Percentiles rank a stretch among this genome's conserved stretches.
These are phyloP conservation scores for Clonostachys sp. DNA, from an alignment of 2,329 filamentous ascomycete genomes.

Conservation along the genomic window DNA sequence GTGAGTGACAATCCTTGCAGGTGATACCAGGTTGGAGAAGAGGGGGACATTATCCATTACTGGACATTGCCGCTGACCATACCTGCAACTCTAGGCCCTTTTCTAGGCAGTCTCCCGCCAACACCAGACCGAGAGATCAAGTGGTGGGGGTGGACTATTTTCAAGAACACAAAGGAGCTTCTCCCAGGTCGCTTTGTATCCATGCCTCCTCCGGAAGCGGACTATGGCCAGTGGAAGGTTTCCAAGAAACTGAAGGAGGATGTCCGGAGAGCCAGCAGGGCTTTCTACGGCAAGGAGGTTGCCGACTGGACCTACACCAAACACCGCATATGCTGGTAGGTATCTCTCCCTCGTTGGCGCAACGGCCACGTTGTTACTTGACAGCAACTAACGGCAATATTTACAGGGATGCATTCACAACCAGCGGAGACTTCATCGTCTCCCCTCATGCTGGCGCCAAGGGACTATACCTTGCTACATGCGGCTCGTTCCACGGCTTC, in stretches of 20 bases:
- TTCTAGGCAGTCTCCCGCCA: slow-evolving; percentile 53
- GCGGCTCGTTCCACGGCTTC: slow-evolving; percentile 63
- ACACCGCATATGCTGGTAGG: slow-evolving; percentile 64
- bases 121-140: slow-evolving; percentile 46
- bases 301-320: slow-evolving; percentile 54
- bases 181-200: slow-evolving; percentile 50
- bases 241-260: slow-evolving; percentile 50
- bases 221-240: slow-evolving; percentile 62
- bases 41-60: background rate
- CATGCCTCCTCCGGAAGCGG: slow-evolving; percentile 45
- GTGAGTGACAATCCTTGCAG: slow-evolving; percentile 11
- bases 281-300: slow-evolving; percentile 55
- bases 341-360: slow-evolving; percentile 1
- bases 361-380: background rate
- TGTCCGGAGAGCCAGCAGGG: slow-evolving; percentile 48
- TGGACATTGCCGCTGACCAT: background rate
- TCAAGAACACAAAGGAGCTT: slow-evolving; percentile 48
- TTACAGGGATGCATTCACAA: slow-evolving; percentile 60
- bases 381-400: background rate
- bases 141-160: slow-evolving; percentile 59
- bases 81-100: slow-evolving; percentile 32
- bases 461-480: slow-evolving; percentile 58
- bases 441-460: slow-evolving; percentile 44
- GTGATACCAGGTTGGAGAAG: background rate
- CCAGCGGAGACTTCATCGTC: slow-evolving; percentile 58